Conservation (phyloP, 495 filamentous ascomycete species). For the Geoglossum glabrum region DNA sequence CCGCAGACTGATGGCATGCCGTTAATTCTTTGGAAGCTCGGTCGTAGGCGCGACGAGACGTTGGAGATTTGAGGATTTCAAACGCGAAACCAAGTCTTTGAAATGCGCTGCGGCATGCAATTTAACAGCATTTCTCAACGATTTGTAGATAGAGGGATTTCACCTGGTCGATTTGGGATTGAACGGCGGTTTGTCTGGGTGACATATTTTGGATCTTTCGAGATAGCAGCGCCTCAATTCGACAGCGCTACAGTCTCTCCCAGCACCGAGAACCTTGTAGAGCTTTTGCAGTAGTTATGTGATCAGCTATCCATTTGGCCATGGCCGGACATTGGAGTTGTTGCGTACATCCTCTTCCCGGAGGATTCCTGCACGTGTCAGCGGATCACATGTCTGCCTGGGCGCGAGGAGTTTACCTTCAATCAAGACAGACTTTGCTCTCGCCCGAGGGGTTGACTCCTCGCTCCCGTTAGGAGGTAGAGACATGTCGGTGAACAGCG, state of each 20-base stretch:
- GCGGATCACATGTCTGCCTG: neutral
- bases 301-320: neutral
- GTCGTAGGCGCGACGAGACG: constrained; percentile 20
- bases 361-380: constrained; percentile 16
- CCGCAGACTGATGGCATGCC: constrained; percentile 10
- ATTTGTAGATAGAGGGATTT: neutral
- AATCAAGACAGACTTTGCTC: neutral
- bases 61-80: constrained; percentile 22
- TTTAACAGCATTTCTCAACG: neutral
- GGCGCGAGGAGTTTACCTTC: neutral
- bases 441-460: neutral
- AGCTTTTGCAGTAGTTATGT: constrained; percentile 4
- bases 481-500: neutral
- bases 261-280: constrained; percentile 22
- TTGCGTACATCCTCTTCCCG: constrained; percentile 18
- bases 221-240: constrained; percentile 25
- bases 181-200: constrained; percentile 22
- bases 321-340: neutral
- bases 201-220: constrained; percentile 24
- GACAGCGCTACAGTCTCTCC: constrained; percentile 13
- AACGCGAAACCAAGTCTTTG: constrained; percentile 25
- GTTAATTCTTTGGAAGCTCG: constrained; percentile 13
- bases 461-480: neutral
- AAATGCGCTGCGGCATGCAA: constrained; percentile 14
- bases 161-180: constrained; percentile 19